Evolutionary conservation across 2,329 filamentous ascomycete species (phyloP), one percentile per base, ranked within the genome.

Genomic region (Curvularia sp.): DNA sequence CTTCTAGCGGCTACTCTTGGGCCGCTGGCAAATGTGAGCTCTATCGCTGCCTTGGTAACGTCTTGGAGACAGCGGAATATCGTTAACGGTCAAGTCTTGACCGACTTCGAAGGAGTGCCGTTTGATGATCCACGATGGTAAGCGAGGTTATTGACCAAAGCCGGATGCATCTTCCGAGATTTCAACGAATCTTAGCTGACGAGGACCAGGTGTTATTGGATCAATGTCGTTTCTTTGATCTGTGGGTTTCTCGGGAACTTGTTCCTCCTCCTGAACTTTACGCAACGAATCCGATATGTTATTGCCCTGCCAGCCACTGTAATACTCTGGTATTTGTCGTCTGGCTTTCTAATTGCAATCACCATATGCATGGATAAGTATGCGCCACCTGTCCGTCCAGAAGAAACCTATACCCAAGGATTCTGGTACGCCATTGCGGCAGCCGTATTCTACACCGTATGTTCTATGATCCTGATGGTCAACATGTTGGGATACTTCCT

Each of bases 401-500:
- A 83, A 80, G 64, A 86, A 60, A 79, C 78, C 0, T 89, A 90
- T 82, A 92, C 91, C 0, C 90, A 96, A 74, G 92, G 91, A 0
- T 97, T 91, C 71, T 97, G 89, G 84, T 96, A 96, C 71, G 93
- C 87, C 25, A 83, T 96, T 18, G 91, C 92, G 67, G 88, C 92
- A 2, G 90, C 92, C 5, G 79, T 86, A 2, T 83, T 96, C 19
- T 97, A 97, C 77, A 89, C 94, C 55, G 72, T 94, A 15, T 89
- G 91, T 52, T 89, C 91, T 0, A 86, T 89, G 45, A 83, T 96
- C 36, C 87, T 97, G 76, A 84, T 89, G 64, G 77, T 92, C 54
- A 97, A 94, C 21, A 92, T 94, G 79, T 83, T 88, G 55, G 92
- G 92, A 8, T 93, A 93, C 46, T 85, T 86, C 56, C 79, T 88